These are phyloP conservation scores for Leishmania guyanensis DNA, from an alignment of 208 protist genomes.

Conservation along the genomic window DNA sequence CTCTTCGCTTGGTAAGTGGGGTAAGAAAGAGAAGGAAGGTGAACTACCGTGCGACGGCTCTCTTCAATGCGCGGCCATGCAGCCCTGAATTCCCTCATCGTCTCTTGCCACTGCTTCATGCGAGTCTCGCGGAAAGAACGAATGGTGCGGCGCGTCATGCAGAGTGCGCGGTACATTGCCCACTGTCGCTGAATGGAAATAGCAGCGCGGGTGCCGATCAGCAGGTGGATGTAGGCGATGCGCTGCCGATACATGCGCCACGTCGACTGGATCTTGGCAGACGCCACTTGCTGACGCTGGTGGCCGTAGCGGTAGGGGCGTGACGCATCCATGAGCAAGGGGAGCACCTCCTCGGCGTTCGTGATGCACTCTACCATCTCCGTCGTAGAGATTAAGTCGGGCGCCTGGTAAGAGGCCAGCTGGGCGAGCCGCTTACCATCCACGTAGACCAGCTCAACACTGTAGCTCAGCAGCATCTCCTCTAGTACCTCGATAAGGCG, in stretches of 20 bases:
- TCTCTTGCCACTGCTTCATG: slow-evolving; percentile 71
- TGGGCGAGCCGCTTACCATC: slow-evolving; percentile 88
- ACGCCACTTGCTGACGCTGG: slow-evolving; percentile 70
- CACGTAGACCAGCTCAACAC: slow-evolving; percentile 88
- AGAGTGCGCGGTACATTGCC: slow-evolving; percentile 77
- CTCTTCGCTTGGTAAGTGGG: slow-evolving; percentile 76
- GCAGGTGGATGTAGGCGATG: slow-evolving; percentile 78
- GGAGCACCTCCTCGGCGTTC: slow-evolving; percentile 82
- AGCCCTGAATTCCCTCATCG: slow-evolving; percentile 79
- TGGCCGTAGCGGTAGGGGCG: slow-evolving; percentile 67
- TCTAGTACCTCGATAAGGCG: slow-evolving; percentile 77
- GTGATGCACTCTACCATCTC: slow-evolving; percentile 83
- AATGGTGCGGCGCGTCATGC: slow-evolving; percentile 69
- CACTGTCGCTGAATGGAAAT: slow-evolving; percentile 86
- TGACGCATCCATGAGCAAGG: slow-evolving; percentile 47
- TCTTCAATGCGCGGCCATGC: slow-evolving; percentile 74
- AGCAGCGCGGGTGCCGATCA: slow-evolving; percentile 78
- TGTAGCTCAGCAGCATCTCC: slow-evolving; percentile 74
- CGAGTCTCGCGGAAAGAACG: slow-evolving; percentile 56
- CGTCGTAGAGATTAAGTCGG: slow-evolving; percentile 37
- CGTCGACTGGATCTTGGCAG: slow-evolving; percentile 87
- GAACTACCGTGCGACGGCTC: slow-evolving; percentile 67
- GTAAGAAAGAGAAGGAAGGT: slow-evolving; percentile 88
- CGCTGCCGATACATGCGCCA: slow-evolving; percentile 89
- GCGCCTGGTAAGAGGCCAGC: slow-evolving; percentile 73